Conservation (phyloP, 768 basidiomycete species). For the Mycena capillaripes region DNA sequence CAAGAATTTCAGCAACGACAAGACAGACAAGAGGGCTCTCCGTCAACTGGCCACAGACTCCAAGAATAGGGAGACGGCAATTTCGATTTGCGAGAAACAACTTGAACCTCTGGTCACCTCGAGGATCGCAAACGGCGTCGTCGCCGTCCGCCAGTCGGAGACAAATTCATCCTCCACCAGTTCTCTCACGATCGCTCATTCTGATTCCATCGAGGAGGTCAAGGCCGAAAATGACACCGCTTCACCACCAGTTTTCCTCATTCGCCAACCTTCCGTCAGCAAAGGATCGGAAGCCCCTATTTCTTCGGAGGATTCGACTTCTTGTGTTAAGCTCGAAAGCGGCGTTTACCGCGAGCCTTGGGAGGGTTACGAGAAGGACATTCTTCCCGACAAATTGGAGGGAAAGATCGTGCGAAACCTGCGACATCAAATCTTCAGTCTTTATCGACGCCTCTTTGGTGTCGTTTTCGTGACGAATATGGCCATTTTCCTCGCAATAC, state of each 20-base stretch:
- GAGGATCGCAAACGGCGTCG: constrained; percentile 22
- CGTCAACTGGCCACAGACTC: constrained; percentile 51
- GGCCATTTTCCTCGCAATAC: constrained; percentile 61
- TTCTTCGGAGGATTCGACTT: constrained; percentile 25
- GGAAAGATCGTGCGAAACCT: constrained; percentile 64
- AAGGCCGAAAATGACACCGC: constrained; percentile 18
- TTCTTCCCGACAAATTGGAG: constrained; percentile 64
- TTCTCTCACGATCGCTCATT: constrained; percentile 24
- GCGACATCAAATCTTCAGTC: constrained; percentile 66
- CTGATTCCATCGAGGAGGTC: background rate
- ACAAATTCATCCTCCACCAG: constrained; percentile 28
- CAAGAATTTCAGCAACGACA: constrained; percentile 56
- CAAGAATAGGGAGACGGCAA: constrained; percentile 21
- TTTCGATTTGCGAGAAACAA: constrained; percentile 23
- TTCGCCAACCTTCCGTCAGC: constrained; percentile 20
- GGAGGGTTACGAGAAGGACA: constrained; percentile 67
- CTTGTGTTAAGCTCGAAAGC: constrained; percentile 47
- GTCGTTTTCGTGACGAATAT: constrained; percentile 70
- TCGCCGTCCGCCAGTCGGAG: background rate
- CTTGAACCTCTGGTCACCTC: constrained; percentile 29
- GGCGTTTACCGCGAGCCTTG: constrained; percentile 49
- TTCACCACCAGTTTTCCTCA: constrained; percentile 11
- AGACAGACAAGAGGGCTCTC: constrained; percentile 64
- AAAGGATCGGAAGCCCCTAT: background rate
- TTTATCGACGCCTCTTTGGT: constrained; percentile 73